Percentiles rank a stretch among this genome's conserved stretches.
Evolutionary conservation across 2,329 filamentous ascomycete species (phyloP).

Genomic region (Curvularia spicifera): DNA sequence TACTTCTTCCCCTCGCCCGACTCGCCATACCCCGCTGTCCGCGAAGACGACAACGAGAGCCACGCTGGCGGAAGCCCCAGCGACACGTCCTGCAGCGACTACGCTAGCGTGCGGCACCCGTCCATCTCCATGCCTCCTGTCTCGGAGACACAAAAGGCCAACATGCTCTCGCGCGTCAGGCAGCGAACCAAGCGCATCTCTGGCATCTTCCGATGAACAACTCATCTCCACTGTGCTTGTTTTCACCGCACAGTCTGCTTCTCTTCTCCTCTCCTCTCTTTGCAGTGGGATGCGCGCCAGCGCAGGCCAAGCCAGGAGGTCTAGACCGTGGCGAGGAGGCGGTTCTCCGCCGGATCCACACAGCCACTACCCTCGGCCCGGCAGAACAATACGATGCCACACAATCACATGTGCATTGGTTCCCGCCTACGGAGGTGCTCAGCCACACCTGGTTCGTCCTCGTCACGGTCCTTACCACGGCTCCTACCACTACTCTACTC

Average conservation of each 20-base stretch:
- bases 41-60: constrained; percentile 42
- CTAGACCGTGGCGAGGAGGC: constrained; percentile 27
- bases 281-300: constrained; percentile 22
- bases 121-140: constrained; percentile 42
- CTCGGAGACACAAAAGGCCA: constrained; percentile 36
- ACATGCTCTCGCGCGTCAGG: constrained; percentile 45
- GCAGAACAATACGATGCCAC: constrained; percentile 13
- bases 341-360: constrained; percentile 19
- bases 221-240: neutral
- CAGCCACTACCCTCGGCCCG: constrained; percentile 23
- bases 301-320: constrained; percentile 22
- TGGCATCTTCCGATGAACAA: constrained; percentile 45
- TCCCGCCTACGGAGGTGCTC: constrained; percentile 1
- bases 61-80: constrained; percentile 37
- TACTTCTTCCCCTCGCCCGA: constrained; percentile 45
- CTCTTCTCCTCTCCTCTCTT: constrained; percentile 13
- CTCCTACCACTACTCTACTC: constrained; percentile 19
- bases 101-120: constrained; percentile 36
- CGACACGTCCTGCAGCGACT: constrained; percentile 46
- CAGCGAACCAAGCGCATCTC: constrained; percentile 47
- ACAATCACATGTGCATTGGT: constrained; percentile 8
- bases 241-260: constrained; percentile 25
- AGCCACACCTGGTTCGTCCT: constrained; percentile 7
- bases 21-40: constrained; percentile 36
- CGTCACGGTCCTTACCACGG: neutral